Conservation (phyloP, 2,329 filamentous ascomycete genomes). For the Daldinia eschscholtzii region DNA sequence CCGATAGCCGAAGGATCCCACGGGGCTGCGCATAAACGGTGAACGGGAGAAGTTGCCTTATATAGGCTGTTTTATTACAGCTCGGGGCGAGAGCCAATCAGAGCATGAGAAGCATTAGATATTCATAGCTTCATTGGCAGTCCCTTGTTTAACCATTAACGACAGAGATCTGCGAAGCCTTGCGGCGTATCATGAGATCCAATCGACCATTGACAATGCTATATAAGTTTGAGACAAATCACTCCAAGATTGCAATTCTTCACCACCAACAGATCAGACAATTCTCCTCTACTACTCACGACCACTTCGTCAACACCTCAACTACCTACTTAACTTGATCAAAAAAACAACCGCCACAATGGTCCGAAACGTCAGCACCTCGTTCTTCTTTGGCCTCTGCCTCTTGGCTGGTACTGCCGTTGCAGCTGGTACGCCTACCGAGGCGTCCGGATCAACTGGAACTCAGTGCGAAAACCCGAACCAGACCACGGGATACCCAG, state of each 20-base stretch:
- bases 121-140: background rate
- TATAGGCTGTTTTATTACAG: constrained; percentile 5
- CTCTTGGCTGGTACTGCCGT: constrained; percentile 16
- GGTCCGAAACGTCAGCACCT: constrained; percentile 13
- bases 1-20: constrained; percentile 30
- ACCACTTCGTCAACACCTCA: constrained; percentile 1
- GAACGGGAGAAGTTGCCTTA: background rate
- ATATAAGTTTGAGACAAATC: constrained; percentile 14
- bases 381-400: constrained; percentile 18
- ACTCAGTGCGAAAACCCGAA: constrained; percentile 35
- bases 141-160: background rate
- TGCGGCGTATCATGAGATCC: background rate
- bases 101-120: background rate
- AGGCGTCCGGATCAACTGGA: constrained; percentile 9
- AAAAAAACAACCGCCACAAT: constrained; percentile 17
- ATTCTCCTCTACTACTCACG: background rate
- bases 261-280: background rate
- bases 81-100: constrained; percentile 1
- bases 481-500: constrained; percentile 41
- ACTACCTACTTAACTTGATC: background rate
- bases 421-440: constrained; percentile 25
- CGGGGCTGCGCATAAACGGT: background rate
- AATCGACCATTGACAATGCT: background rate
- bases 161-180: constrained; percentile 3
- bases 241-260: background rate